Conservation (phyloP, 805 yeast species). For the Teunomyces barrocoloradensis region DNA sequence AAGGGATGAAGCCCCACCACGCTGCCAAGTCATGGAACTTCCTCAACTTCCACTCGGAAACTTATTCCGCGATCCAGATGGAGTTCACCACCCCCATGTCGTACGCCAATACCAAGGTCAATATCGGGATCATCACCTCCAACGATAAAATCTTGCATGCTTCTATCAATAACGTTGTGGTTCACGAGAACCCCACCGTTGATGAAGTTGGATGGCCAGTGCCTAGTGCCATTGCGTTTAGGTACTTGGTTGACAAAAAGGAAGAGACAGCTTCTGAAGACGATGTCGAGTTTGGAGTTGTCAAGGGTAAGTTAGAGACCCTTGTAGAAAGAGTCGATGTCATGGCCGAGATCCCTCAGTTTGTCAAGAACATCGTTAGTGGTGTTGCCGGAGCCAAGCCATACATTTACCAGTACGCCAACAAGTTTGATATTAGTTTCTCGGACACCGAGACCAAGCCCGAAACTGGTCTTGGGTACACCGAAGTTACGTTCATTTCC, state of each 20-base stretch:
- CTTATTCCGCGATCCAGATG: slow-evolving; percentile 79
- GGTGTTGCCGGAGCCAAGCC: slow-evolving; percentile 97
- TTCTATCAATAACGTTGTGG: slow-evolving; percentile 62
- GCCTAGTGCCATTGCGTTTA: slow-evolving; percentile 67
- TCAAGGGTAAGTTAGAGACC: slow-evolving; percentile 58
- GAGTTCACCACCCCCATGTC: slow-evolving; percentile 93
- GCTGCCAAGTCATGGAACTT: slow-evolving; percentile 98
- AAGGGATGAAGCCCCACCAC: slow-evolving; percentile 99
- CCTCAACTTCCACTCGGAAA: slow-evolving; percentile 77
- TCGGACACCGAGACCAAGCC: slow-evolving; percentile 36
- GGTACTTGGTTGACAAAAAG: slow-evolving; percentile 47
- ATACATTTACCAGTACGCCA: slow-evolving; percentile 89
- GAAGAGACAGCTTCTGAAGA: slow-evolving; percentile 44
- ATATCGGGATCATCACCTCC: slow-evolving; percentile 70
- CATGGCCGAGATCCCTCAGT: slow-evolving; percentile 93
- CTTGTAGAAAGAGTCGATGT: slow-evolving; percentile 92
- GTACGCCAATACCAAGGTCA: slow-evolving; percentile 78
- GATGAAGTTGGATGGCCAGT: slow-evolving; percentile 93
- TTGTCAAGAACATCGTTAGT: slow-evolving; percentile 88
- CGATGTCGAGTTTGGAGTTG: slow-evolving; percentile 44
- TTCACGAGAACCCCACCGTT: slow-evolving; percentile 47
- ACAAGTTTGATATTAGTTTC: slow-evolving; percentile 51
- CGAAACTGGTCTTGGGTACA: slow-evolving; percentile 68
- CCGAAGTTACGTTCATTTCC: slow-evolving; percentile 77
- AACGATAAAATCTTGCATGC: slow-evolving; percentile 60